Percentiles rank a stretch among this genome's conserved stretches.
Conservation (phyloP, 2,329 filamentous ascomycete species). For the Sarocladium strictum region DNA sequence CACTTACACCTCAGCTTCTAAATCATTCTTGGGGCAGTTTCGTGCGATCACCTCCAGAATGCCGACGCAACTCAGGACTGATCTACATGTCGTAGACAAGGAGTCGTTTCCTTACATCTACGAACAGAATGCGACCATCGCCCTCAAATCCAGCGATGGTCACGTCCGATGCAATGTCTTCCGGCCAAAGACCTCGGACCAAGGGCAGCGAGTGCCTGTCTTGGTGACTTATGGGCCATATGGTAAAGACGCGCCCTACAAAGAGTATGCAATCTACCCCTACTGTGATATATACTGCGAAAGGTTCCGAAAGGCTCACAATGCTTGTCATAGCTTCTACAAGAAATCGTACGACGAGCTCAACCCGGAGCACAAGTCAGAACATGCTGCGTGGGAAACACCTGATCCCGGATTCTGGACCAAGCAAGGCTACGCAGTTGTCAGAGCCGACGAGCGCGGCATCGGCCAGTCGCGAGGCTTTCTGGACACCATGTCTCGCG, state of each 20-base stretch:
- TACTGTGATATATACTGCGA: not conserved
- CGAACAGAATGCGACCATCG: constrained; percentile 26
- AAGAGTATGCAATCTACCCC: constrained; percentile 37
- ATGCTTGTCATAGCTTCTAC: not conserved
- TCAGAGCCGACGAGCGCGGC: constrained; percentile 46
- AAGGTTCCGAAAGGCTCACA: not conserved
- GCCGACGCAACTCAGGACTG: not conserved
- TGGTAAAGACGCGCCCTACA: constrained; percentile 65
- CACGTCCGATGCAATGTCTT: constrained; percentile 34
- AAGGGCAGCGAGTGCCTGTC: constrained; percentile 39
- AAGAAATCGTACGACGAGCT: constrained; percentile 38
- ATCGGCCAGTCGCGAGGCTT: constrained; percentile 40
- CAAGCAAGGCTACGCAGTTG: constrained; percentile 44
- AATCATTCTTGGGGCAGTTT: not conserved
- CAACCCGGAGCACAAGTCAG: constrained; percentile 45
- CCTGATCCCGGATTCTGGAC: constrained; percentile 54
- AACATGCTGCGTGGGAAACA: constrained; percentile 53
- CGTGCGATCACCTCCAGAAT: not conserved
- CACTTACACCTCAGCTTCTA: not conserved
- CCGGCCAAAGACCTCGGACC: constrained; percentile 22
- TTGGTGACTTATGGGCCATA: constrained; percentile 69
- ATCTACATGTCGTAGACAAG: constrained; percentile 15
- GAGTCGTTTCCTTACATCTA: constrained; percentile 33
- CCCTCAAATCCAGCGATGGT: constrained; percentile 22
- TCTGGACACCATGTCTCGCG: constrained; percentile 41